Conservation (phyloP, 2,329 filamentous ascomycete species). For the Ophiognomonia clavigignenti-juglandacearum region DNA sequence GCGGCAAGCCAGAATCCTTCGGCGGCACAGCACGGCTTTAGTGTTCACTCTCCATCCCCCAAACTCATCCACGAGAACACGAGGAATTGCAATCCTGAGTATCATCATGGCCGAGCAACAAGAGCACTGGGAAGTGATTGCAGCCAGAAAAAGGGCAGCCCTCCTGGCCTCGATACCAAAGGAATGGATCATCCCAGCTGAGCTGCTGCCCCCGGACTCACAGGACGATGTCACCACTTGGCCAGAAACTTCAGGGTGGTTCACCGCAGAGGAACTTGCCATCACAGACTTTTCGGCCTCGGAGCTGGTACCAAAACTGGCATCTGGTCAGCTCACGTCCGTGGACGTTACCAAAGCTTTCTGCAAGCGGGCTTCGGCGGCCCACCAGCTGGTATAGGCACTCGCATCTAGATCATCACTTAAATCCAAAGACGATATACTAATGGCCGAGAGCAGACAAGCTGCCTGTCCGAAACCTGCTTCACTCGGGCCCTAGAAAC, state of each 20-base stretch:
- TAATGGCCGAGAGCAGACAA: constrained; percentile 27
- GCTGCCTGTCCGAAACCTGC: constrained; percentile 47
- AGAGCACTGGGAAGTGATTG: constrained; percentile 35
- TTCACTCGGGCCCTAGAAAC: constrained; percentile 37
- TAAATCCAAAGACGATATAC: not conserved
- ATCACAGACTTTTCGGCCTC: constrained; percentile 31
- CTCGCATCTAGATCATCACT: too few species aligned
- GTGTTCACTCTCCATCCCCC: too few species aligned
- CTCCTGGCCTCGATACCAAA: constrained; percentile 46
- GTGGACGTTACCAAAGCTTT: constrained; percentile 32
- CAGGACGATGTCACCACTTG: constrained; percentile 53
- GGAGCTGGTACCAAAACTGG: constrained; percentile 30
- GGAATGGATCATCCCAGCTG: constrained; percentile 51
- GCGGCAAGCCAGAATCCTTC: too few species aligned
- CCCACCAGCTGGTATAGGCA: constrained; percentile 30
- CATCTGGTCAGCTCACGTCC: constrained; percentile 31
- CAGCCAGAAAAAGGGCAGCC: constrained; percentile 37
- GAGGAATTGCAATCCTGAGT: not conserved
- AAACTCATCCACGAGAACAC: not conserved
- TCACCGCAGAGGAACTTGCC: constrained; percentile 38
- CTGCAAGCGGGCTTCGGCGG: constrained; percentile 33
- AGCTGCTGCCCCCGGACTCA: constrained; percentile 47
- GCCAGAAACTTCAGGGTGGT: constrained; percentile 54
- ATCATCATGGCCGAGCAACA: not conserved
- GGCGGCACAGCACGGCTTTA: too few species aligned